Conservation (phyloP, 306 rosid species). For the Fagus crenata region DNA sequence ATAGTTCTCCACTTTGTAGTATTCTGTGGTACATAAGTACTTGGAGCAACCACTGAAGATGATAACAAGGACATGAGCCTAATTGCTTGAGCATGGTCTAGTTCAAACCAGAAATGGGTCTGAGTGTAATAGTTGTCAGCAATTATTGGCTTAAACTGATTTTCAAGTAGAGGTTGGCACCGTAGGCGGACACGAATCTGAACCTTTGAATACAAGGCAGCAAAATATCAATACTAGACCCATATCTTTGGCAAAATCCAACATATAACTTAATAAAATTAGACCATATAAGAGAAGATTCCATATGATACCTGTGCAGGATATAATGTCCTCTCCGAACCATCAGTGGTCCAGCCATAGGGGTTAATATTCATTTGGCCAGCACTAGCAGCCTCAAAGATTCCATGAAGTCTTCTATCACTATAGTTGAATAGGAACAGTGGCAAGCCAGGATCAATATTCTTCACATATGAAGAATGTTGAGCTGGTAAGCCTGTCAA, state of each 20-base stretch:
- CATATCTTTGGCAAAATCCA: conserved; percentile 10
- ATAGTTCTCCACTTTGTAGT: conserved; percentile 31
- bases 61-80: conserved; percentile 48
- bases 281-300: conserved; percentile 15
- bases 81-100: conserved; percentile 66
- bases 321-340: conserved; percentile 62
- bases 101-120: conserved; percentile 77
- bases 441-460: conserved; percentile 77
- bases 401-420: conserved; percentile 75
- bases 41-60: conserved; percentile 44
- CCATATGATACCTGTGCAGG: conserved; percentile 74
- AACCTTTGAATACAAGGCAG: conserved; percentile 45
- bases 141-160: conserved; percentile 56
- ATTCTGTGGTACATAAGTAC: conserved; percentile 29
- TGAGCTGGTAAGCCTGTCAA: conserved; percentile 66
- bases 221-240: conserved; percentile 9
- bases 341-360: conserved; percentile 71
- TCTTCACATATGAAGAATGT: conserved; percentile 73
- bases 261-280: conserved; percentile 7
- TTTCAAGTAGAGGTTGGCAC: conserved; percentile 66
- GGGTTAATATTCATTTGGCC: conserved; percentile 81
- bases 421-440: conserved; percentile 81
- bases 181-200: conserved; percentile 50
- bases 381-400: conserved; percentile 70
- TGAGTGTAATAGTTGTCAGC: conserved; percentile 52